A percentile compares a stretch with the other conserved stretches of the same genome.
phyloP scores from a whole-genome alignment of 495 filamentous ascomycete species.

The Penicillium cosmopolitanum region DNA sequence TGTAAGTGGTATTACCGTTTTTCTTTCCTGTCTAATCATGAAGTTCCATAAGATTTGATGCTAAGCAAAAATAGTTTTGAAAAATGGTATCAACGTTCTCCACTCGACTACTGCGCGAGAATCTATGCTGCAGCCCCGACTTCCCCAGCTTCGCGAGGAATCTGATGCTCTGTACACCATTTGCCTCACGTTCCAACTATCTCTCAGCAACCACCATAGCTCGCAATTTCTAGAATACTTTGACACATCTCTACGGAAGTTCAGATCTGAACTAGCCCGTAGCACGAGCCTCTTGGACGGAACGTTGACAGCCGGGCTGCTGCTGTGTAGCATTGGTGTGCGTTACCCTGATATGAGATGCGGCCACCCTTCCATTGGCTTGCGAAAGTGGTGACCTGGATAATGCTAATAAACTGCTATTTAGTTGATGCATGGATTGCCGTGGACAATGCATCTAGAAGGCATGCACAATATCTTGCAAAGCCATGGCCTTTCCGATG shows the following conservation, averaged over 20 bases:
- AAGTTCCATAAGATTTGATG: too few species aligned
- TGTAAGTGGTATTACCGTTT: slow-evolving; percentile 21
- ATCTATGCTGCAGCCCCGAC: slow-evolving; percentile 26
- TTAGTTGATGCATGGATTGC: slow-evolving; percentile 38
- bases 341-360: slow-evolving; percentile 15
- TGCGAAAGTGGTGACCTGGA: slow-evolving; percentile 1
- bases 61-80: slow-evolving; percentile 30
- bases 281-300: slow-evolving; percentile 34
- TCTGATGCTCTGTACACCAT: slow-evolving; percentile 38
- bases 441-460: slow-evolving; percentile 45
- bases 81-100: slow-evolving; percentile 34
- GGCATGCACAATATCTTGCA: slow-evolving; percentile 43
- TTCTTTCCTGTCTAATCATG: background rate
- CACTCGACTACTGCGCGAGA: slow-evolving; percentile 36
- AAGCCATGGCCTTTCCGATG: slow-evolving; percentile 18
- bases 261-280: slow-evolving; percentile 35
- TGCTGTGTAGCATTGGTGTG: slow-evolving; percentile 44
- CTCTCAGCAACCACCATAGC: slow-evolving; percentile 17
- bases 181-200: slow-evolving; percentile 39
- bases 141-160: slow-evolving; percentile 33
- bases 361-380: background rate
- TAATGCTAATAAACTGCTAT: background rate
- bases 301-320: slow-evolving; percentile 38
- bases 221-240: slow-evolving; percentile 38
- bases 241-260: slow-evolving; percentile 32